Conservation (phyloP, 2,329 filamentous ascomycete genomes). For the Paecilomyces variotii region DNA sequence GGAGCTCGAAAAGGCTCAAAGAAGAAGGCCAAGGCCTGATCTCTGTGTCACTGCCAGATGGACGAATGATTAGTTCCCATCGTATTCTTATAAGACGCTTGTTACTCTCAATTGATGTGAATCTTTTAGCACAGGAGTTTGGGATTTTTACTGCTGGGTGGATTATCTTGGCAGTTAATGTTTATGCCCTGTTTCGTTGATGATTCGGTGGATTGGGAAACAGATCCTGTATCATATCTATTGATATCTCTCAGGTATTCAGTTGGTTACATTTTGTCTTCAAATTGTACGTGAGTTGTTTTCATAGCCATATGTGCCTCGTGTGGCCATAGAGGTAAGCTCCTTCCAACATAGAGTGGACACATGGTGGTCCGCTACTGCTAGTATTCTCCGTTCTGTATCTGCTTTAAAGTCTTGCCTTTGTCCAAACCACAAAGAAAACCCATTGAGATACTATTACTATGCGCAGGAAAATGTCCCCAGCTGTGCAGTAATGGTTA, state of each 20-base stretch:
- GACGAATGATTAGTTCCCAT: neutral
- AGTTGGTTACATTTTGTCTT: neutral
- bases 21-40: conserved; percentile 17
- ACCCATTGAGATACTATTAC: too few species aligned
- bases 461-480: neutral
- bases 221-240: neutral
- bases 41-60: neutral
- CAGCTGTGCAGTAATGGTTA: neutral
- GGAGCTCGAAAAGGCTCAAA: conserved; percentile 32
- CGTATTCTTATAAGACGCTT: neutral
- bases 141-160: neutral
- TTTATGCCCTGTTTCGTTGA: neutral
- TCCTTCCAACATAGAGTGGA: neutral
- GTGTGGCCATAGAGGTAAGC: neutral
- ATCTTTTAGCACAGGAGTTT: neutral
- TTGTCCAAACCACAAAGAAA: neutral
- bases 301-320: neutral
- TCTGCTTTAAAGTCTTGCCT: neutral
- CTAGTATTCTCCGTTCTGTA: neutral
- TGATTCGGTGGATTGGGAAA: neutral
- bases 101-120: neutral
- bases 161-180: neutral
- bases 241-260: neutral
- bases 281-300: too few species aligned
- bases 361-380: neutral